phyloP scores from a whole-genome alignment of 2,329 filamentous ascomycete genomes.

The Elsinoe necatrix region DNA sequence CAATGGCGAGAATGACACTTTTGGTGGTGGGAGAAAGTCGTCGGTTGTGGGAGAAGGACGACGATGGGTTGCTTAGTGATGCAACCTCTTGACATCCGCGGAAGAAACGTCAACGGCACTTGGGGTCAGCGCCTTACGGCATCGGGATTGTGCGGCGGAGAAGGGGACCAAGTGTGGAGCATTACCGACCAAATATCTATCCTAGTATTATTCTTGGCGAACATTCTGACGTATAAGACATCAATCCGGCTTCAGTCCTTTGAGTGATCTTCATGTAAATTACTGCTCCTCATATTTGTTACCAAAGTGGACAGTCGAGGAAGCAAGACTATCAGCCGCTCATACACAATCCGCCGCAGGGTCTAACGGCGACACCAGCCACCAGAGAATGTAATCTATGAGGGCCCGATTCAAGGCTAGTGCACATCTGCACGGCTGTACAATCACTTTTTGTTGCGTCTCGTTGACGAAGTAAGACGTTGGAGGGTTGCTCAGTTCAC shows the following conservation, averaged over 20 bases:
- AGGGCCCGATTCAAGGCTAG: not conserved
- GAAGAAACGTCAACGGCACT: slow-evolving; percentile 13
- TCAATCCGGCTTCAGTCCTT: not conserved
- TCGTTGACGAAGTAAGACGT: too few relatives aligned
- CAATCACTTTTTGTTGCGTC: too few relatives aligned
- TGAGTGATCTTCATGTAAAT: not conserved
- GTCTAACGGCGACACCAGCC: slow-evolving; percentile 6
- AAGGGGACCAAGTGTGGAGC: not conserved
- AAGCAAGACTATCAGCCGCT: not conserved
- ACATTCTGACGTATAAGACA: not conserved
- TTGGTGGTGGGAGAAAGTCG: not conserved
- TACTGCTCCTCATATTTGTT: too few relatives aligned
- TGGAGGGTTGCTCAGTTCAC: too few relatives aligned
- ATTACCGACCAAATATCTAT: too few relatives aligned
- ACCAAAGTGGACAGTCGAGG: not conserved
- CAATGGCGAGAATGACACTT: not conserved
- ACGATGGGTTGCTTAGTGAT: slow-evolving; percentile 5
- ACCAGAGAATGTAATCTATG: slow-evolving; percentile 1
- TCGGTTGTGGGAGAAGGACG: not conserved
- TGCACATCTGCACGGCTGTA: too few relatives aligned
- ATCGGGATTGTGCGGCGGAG: not conserved
- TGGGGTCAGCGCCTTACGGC: not conserved
- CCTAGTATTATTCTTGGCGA: too few relatives aligned
- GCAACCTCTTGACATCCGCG: not conserved
- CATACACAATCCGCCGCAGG: not conserved